These are phyloP conservation scores for Beauveria brongniartii DNA, from an alignment of 2,329 filamentous ascomycete genomes.

Conservation along the genomic window DNA sequence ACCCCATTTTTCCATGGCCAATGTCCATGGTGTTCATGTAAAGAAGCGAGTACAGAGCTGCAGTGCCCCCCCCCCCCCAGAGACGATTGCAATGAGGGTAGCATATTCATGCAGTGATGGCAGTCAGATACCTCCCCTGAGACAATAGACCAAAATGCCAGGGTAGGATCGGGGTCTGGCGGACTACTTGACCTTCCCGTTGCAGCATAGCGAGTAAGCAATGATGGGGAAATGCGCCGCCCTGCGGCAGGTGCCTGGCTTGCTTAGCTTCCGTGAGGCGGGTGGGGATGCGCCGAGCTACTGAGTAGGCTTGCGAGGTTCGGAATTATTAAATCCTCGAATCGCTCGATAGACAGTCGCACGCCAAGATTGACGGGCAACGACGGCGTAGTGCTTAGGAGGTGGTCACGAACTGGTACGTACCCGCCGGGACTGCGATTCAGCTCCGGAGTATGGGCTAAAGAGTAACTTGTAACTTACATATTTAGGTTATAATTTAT, in stretches of 20 bases:
- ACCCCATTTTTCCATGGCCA: not conserved
- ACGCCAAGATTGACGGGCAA: not conserved
- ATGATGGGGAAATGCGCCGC: not conserved
- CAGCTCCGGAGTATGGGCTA: no score
- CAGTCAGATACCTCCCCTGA: not conserved
- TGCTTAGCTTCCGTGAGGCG: not conserved
- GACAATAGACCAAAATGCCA: not conserved
- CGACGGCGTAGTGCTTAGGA: not conserved
- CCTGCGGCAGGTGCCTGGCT: not conserved
- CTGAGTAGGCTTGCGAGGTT: not conserved
- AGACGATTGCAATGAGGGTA: not conserved
- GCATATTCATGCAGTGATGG: not conserved
- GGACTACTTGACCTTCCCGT: not conserved
- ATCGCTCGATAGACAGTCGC: slow-evolving; percentile 1
- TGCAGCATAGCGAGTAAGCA: slow-evolving; percentile 8
- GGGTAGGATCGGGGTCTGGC: not conserved
- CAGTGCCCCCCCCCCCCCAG: not conserved
- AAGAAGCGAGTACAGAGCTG: not conserved
- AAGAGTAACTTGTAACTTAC: no score
- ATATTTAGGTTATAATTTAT: no score
- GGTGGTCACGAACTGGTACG: not conserved
- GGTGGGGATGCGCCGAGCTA: not conserved
- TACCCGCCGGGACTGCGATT: no score
- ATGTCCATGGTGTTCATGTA: not conserved
- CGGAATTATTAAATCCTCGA: slow-evolving; percentile 8